Evolutionary conservation across 148 eudicot genomes (phyloP).

Genomic region (Cornus controversa): DNA sequence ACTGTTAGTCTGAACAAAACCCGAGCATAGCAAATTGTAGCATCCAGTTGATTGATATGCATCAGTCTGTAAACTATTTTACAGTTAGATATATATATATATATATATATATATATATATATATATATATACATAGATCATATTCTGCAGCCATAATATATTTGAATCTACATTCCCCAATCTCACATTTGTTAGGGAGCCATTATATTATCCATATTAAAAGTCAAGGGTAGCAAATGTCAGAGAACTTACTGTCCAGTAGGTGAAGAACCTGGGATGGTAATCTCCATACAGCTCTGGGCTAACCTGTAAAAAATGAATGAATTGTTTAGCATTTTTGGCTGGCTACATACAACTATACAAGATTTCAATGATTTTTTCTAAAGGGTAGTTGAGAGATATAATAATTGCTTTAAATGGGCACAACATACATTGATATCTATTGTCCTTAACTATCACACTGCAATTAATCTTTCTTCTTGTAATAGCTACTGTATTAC

Average conservation of each 20-base stretch:
- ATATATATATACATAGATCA: no score
- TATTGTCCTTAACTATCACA: background rate
- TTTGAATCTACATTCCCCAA: no score
- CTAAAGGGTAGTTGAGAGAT: slow-evolving; percentile 8
- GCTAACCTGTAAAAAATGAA: slow-evolving; percentile 49
- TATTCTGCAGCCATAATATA: background rate
- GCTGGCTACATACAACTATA: slow-evolving; percentile 18
- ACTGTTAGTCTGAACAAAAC: slow-evolving; percentile 46
- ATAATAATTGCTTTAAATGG: background rate
- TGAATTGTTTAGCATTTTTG: slow-evolving; percentile 17
- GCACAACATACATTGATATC: background rate
- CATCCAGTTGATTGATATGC: slow-evolving; percentile 55
- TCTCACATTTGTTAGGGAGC: no score
- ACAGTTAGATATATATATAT: background rate
- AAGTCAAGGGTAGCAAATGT: no score
- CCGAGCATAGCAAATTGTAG: slow-evolving; percentile 49
- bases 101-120: no score
- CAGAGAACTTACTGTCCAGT: slow-evolving; percentile 63
- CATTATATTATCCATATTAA: no score
- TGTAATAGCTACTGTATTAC: no score
- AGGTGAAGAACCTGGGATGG: slow-evolving; percentile 80
- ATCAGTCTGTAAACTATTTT: slow-evolving; percentile 11
- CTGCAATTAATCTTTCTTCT: background rate
- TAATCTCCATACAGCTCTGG: slow-evolving; percentile 85
- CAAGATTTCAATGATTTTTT: background rate